These are phyloP conservation scores for Asterella californica DNA, from an alignment of 225 moss, liverwort and hornwort species.

Conservation along the genomic window DNA sequence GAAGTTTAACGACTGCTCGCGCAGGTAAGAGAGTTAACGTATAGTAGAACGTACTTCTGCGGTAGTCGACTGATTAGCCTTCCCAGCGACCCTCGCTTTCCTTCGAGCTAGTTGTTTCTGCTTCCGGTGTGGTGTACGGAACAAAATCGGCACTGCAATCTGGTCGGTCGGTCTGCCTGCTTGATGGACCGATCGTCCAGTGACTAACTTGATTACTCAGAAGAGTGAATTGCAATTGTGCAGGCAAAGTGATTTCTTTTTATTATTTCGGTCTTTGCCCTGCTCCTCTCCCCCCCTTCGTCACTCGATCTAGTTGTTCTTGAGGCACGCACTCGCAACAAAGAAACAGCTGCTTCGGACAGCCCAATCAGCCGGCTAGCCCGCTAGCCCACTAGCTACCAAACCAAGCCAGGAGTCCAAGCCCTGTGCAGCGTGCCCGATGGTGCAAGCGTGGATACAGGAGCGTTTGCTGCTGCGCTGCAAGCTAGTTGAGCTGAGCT, in stretches of 20 bases:
- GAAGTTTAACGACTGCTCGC: background rate
- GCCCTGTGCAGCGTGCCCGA: background rate
- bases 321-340: background rate
- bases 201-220: conserved; percentile 8
- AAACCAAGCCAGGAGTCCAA: background rate
- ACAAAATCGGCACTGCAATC: conserved; percentile 14
- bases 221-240: conserved; percentile 7
- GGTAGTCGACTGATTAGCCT: background rate
- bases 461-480: background rate
- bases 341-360: conserved; percentile 5
- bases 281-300: background rate
- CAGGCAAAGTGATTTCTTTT: background rate
- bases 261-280: conserved; percentile 9
- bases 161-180: background rate
- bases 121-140: background rate
- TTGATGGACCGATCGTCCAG: conserved; percentile 3
- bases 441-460: conserved; percentile 13
- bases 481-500: background rate
- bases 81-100: background rate
- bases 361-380: background rate
- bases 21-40: background rate
- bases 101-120: conserved; percentile 3
- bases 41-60: background rate
- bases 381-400: background rate
- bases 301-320: background rate